Base-by-base conservation (phyloP, 768 basidiomycete genomes). In the Hygrocybe coccinea region DNA sequence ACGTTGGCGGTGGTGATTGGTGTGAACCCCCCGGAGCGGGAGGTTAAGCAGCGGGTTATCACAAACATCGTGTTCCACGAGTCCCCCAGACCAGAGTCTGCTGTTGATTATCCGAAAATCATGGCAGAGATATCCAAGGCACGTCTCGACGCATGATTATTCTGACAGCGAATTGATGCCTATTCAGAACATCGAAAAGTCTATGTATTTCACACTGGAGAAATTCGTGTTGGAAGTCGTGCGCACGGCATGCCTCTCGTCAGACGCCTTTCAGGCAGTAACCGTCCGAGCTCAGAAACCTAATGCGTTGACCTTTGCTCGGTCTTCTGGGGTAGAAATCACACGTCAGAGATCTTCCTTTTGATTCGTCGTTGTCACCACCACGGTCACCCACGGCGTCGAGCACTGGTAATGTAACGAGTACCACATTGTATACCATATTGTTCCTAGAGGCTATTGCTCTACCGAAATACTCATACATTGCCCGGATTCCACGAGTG, bases 1-100 rank as follows among this genome's bases (percentile, higher is more conserved):
- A 59, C 69, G 2, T 64, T 85, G 10, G 74, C 76, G 0, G 77
- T 83, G 8, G 69, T 90, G 50, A 82, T 91, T 46, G 89, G 88
- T 0, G 78, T 90, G 34, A 86, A 89, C 58, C 78, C 84, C 0
- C 84, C 83, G 6, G 88, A 91, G 61, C 74, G 87, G 33, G 64
- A 77, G 29, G 77, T 80, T 41, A 83, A 83, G 62, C 88, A 91
- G 65, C 70, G 79, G 24, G 79, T 91, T 22, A 63, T 83, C 47
- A 69, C 80, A 21, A 80, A 83, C 61, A 65, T 90, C 46, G 62
- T 65, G 1, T 76, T 82, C 52, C 63, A 68, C 49, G 77, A 79
- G 57, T 59, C 60, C 2, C 22, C 61, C 19, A 48, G 59, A 41
- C 43, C 50, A 37, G 58, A 61, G n/a, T 59, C 60, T n/a, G 62